Evolutionary conservation across 805 yeast genomes (phyloP).

Genomic region (Wickerhamiella sorbophila): DNA sequence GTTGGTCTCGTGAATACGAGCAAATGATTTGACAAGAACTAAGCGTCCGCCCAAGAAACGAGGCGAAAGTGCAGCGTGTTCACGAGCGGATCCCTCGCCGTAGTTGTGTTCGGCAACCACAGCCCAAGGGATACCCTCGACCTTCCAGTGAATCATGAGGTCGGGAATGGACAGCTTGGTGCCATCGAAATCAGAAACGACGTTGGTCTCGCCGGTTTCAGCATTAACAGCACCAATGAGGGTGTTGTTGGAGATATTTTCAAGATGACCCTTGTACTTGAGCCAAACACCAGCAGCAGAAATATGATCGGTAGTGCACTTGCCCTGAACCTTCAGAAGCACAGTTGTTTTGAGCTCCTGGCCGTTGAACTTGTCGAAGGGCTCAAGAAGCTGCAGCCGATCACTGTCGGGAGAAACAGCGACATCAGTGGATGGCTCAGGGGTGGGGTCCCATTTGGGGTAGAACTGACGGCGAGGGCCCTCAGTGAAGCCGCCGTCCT

Average conservation of each 20-base stretch:
- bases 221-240: slow-evolving; percentile 93
- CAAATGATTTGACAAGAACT: slow-evolving; percentile 85
- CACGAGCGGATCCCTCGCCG: slow-evolving; percentile 99
- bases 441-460: slow-evolving; percentile 54
- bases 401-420: slow-evolving; percentile 79
- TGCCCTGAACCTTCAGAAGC: slow-evolving; percentile 85
- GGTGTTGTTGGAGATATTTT: slow-evolving; percentile 89
- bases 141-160: slow-evolving; percentile 89
- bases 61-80: slow-evolving; percentile 94
- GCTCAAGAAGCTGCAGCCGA: slow-evolving; percentile 80
- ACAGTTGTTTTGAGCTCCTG: slow-evolving; percentile 66
- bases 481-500: slow-evolving; percentile 46
- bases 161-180: slow-evolving; percentile 75
- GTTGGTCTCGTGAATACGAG: slow-evolving; percentile 98
- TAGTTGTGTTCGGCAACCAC: slow-evolving; percentile 96
- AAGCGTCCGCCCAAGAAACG: slow-evolving; percentile 85
- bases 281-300: slow-evolving; percentile 99
- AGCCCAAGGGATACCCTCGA: slow-evolving; percentile 72
- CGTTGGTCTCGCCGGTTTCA: slow-evolving; percentile 93
- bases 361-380: slow-evolving; percentile 78
- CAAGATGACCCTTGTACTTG: slow-evolving; percentile 95
- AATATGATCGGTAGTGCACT: slow-evolving; percentile 96
- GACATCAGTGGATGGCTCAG: slow-evolving; percentile 43
- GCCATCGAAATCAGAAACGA: slow-evolving; percentile 77
- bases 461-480: slow-evolving; percentile 59